These are phyloP conservation scores for Hericium erinaceus DNA, from an alignment of 768 basidiomycete genomes.

Conservation along the genomic window DNA sequence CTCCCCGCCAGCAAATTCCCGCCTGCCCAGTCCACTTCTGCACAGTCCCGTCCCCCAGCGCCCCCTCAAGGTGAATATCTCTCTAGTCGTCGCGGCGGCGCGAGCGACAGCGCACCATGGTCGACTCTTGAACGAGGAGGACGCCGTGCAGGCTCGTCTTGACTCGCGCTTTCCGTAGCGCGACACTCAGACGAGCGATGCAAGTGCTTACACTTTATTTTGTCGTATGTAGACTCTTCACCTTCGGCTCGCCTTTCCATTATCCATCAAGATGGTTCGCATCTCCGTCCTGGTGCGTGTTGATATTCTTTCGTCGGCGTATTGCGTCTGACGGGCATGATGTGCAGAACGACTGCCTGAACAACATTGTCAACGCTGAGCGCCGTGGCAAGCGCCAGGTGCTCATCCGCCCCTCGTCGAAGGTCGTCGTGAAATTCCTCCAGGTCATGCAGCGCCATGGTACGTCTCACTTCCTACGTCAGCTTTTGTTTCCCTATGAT, in stretches of 20 bases:
- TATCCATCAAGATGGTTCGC: conserved; percentile 66
- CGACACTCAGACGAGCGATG: conserved; percentile 77
- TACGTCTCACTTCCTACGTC: too few species aligned
- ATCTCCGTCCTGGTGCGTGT: conserved; percentile 64
- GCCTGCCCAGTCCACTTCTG: conserved; percentile 10
- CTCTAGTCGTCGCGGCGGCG: conserved; percentile 13
- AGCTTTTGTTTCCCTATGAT: too few species aligned
- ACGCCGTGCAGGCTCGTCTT: conserved; percentile 32
- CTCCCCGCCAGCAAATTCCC: not conserved
- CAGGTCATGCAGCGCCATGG: conserved; percentile 99
- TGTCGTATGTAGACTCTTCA: conserved; percentile 15
- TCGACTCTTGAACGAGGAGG: conserved; percentile 8
- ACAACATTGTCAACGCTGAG: conserved; percentile 99
- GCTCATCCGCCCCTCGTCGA: conserved; percentile 92
- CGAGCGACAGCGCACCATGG: conserved; percentile 16
- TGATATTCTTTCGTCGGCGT: not conserved
- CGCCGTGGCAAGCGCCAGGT: conserved; percentile 99
- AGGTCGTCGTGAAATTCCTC: conserved; percentile 96
- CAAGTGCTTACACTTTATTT: conserved; percentile 21
- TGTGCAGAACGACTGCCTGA: conserved; percentile 62
- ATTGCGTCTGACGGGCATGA: not conserved
- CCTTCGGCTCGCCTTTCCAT: conserved; percentile 5
- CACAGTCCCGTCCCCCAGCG: conserved; percentile 14
- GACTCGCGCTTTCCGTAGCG: conserved; percentile 75
- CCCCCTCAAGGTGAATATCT: conserved; percentile 37